Percentiles rank a stretch among this genome's conserved stretches.
Conservation (phyloP, 1,284 basidiomycete species). For the Papiliotrema nemorosa region DNA sequence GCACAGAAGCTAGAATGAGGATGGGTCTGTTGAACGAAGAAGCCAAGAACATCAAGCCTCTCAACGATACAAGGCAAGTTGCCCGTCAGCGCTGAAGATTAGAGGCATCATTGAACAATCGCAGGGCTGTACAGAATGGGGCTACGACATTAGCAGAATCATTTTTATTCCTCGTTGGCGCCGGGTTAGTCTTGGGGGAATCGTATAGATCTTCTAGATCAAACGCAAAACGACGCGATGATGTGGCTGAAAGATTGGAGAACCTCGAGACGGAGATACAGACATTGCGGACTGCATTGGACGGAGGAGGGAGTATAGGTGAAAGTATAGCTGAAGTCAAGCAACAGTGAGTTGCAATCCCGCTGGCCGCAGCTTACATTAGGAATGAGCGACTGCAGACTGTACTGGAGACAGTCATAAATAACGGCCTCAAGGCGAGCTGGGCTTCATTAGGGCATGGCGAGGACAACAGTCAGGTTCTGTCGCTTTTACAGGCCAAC, state of each 20-base stretch:
- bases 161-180: conserved; percentile 78
- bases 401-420: conserved; percentile 66
- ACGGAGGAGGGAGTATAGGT: conserved; percentile 15
- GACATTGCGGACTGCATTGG: conserved; percentile 19
- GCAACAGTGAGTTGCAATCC: conserved; percentile 26
- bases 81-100: too few relatives aligned
- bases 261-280: conserved; percentile 54
- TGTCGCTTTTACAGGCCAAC: conserved; percentile 16
- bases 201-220: conserved; percentile 70
- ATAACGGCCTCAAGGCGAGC: conserved; percentile 65
- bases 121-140: conserved; percentile 81
- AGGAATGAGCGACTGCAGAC: conserved; percentile 56
- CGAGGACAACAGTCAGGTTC: conserved; percentile 19
- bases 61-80: conserved; percentile 73
- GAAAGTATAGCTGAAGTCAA: conserved; percentile 23
- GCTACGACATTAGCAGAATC: conserved; percentile 81
- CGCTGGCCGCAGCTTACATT: background rate
- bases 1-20: conserved; percentile 69
- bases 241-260: conserved; percentile 66
- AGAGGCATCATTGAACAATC: background rate
- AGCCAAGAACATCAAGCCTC: conserved; percentile 68
- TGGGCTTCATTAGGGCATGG: conserved; percentile 51
- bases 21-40: conserved; percentile 77
- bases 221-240: conserved; percentile 67
- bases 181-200: conserved; percentile 71